Conservation (phyloP, 108 stramenopile species). For the Skeletonema potamos region DNA sequence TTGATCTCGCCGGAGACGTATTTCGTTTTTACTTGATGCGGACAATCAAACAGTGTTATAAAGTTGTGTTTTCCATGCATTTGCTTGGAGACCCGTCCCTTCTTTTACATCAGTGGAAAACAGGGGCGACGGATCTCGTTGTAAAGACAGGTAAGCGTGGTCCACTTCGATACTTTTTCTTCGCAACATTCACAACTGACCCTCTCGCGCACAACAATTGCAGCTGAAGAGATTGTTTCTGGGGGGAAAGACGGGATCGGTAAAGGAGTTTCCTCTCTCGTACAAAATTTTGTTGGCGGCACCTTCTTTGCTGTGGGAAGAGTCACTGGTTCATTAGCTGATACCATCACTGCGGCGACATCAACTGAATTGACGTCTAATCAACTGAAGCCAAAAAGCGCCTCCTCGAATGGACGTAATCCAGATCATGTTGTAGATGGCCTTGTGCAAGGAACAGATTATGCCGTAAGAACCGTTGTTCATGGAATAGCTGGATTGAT, state of each 20-base stretch:
- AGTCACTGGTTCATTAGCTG: slow-evolving; percentile 19
- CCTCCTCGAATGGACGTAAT: slow-evolving; percentile 5
- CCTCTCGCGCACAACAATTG: neutral
- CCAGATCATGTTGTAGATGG: slow-evolving; percentile 36
- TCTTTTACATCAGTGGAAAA: slow-evolving; percentile 37
- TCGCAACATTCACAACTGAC: neutral
- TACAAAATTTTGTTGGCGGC: slow-evolving; percentile 34
- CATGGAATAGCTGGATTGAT: slow-evolving; percentile 41
- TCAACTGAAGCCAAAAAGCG: slow-evolving; percentile 37
- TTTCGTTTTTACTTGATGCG: slow-evolving; percentile 18
- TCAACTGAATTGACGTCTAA: slow-evolving; percentile 28
- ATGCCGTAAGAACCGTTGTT: slow-evolving; percentile 13
- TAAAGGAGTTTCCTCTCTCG: slow-evolving; percentile 29
- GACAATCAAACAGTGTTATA: slow-evolving; percentile 40
- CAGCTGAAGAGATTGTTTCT: slow-evolving; percentile 25
- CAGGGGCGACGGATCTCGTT: slow-evolving; percentile 34
- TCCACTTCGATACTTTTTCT: neutral
- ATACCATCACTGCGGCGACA: slow-evolving; percentile 20
- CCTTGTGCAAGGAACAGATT: slow-evolving; percentile 29
- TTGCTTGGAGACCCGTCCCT: slow-evolving; percentile 41
- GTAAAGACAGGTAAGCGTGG: slow-evolving; percentile 21
- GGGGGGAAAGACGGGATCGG: slow-evolving; percentile 45
- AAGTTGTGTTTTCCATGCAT: slow-evolving; percentile 45
- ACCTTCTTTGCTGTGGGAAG: slow-evolving; percentile 28
- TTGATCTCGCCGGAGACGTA: slow-evolving; percentile 34